Conservation (phyloP, 2,329 filamentous ascomycete species). For the Fusarium sp. region DNA sequence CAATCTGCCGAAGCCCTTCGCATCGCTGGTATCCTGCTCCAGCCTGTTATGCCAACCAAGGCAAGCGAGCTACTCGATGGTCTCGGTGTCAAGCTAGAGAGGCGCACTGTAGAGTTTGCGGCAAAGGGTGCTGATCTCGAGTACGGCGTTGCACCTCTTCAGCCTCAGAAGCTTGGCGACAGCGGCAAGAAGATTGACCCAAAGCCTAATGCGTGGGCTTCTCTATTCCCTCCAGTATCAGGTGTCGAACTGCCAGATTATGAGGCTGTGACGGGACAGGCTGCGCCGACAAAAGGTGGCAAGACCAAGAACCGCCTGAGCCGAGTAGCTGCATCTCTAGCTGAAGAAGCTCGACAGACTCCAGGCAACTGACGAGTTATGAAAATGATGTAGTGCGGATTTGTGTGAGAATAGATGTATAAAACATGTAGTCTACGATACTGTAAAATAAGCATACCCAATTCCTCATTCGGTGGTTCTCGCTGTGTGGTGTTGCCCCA, state of each 20-base stretch:
- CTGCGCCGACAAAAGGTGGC: conserved; percentile 2
- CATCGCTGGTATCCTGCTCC: conserved; percentile 84
- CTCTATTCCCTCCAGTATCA: conserved; percentile 64
- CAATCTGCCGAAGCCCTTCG: conserved; percentile 81
- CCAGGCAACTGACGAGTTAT: conserved; percentile 4
- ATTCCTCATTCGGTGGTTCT: neutral
- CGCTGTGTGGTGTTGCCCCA: neutral
- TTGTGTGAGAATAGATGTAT: conserved; percentile 10
- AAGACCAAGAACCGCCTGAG: conserved; percentile 46
- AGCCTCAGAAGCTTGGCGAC: neutral
- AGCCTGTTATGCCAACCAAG: conserved; percentile 91
- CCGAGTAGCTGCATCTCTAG: conserved; percentile 44
- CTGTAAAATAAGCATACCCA: conserved; percentile 6
- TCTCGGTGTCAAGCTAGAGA: conserved; percentile 75
- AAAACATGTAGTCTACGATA: conserved; percentile 33
- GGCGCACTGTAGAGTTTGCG: conserved; percentile 74
- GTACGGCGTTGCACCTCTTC: conserved; percentile 69
- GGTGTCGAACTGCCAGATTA: conserved; percentile 42
- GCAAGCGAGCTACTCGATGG: conserved; percentile 78
- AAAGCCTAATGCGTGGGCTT: conserved; percentile 51
- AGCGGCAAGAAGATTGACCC: conserved; percentile 2
- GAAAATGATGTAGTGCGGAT: conserved; percentile 5
- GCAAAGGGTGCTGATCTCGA: conserved; percentile 71
- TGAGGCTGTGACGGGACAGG: conserved; percentile 36
- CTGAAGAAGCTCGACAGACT: conserved; percentile 46